Conservation (phyloP, 169 alveolate genomes). For the Plasmodium inui region DNA sequence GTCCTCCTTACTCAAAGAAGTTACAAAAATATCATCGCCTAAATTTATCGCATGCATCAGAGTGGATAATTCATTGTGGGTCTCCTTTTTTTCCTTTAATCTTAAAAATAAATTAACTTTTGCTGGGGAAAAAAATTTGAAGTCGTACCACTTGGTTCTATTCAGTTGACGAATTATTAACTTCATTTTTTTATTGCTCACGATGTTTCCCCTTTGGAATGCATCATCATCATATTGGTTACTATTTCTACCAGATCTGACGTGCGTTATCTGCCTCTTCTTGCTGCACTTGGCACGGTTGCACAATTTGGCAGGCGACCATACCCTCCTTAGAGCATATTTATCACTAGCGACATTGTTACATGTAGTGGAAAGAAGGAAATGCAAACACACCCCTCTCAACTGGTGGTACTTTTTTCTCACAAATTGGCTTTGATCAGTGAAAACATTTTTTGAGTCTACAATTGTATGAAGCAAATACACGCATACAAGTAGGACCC, state of each 20-base stretch:
- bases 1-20: conserved; percentile 31
- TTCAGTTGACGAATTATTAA: conserved; percentile 31
- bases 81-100: conserved; percentile 34
- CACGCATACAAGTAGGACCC: not conserved
- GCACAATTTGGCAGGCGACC: not conserved
- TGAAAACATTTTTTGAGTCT: conserved; percentile 1
- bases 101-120: conserved; percentile 70
- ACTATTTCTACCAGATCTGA: not conserved
- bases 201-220: conserved; percentile 17
- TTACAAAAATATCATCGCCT: conserved; percentile 69
- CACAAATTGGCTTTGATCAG: not conserved
- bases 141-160: conserved; percentile 43
- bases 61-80: conserved; percentile 49
- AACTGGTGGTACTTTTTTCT: not conserved
- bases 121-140: conserved; percentile 54
- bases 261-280: not conserved
- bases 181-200: conserved; percentile 49
- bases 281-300: not conserved
- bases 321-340: not conserved
- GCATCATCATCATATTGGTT: not conserved
- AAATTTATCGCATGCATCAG: conserved; percentile 64
- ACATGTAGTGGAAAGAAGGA: not conserved
- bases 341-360: not conserved
- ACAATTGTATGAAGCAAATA: not conserved
- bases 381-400: not conserved